Percentiles rank a stretch among this genome's conserved stretches.
phyloP scores from a whole-genome alignment of 2,329 filamentous ascomycete genomes.

The Alternaria burnsii region DNA sequence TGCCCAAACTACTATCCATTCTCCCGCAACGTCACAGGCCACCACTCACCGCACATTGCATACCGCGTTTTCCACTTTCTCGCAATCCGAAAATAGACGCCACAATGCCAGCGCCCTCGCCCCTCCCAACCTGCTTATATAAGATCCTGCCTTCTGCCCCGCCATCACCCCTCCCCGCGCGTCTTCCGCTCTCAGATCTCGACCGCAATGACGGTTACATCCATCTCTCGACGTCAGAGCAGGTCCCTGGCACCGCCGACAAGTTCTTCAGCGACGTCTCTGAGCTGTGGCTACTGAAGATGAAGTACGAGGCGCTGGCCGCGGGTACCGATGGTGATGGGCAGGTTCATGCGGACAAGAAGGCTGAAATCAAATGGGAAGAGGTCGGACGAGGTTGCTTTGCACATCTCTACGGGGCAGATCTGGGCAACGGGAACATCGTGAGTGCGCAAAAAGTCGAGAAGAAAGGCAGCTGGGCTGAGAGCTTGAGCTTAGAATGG shows the following conservation, averaged over 20 bases:
- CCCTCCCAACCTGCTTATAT: constrained; percentile 58
- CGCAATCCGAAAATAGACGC: background rate
- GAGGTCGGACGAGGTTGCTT: constrained; percentile 58
- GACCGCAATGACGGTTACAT: constrained; percentile 69
- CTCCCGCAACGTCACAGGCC: background rate
- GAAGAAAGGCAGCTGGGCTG: constrained; percentile 60
- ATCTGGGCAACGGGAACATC: constrained; percentile 64
- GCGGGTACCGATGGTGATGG: constrained; percentile 43
- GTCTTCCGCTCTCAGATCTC: constrained; percentile 66
- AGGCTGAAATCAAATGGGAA: constrained; percentile 63
- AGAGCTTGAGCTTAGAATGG: constrained; percentile 43
- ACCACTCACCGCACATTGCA: background rate
- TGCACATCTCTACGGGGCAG: constrained; percentile 66
- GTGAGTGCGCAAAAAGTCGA: constrained; percentile 58
- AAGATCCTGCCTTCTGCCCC: constrained; percentile 67
- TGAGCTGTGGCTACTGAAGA: constrained; percentile 63
- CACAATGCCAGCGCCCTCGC: constrained; percentile 44
- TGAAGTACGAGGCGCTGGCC: constrained; percentile 57
- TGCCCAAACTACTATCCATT: background rate
- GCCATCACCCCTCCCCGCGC: constrained; percentile 61
- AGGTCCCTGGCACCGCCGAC: constrained; percentile 53
- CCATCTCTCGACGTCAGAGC: constrained; percentile 66
- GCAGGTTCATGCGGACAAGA: constrained; percentile 28
- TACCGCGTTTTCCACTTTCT: background rate
- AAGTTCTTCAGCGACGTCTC: constrained; percentile 45